A percentile compares a stretch with the other conserved stretches of the same genome.
Conservation (phyloP, 1,139 yeast species). For the Saccharomycopsis phalli region DNA sequence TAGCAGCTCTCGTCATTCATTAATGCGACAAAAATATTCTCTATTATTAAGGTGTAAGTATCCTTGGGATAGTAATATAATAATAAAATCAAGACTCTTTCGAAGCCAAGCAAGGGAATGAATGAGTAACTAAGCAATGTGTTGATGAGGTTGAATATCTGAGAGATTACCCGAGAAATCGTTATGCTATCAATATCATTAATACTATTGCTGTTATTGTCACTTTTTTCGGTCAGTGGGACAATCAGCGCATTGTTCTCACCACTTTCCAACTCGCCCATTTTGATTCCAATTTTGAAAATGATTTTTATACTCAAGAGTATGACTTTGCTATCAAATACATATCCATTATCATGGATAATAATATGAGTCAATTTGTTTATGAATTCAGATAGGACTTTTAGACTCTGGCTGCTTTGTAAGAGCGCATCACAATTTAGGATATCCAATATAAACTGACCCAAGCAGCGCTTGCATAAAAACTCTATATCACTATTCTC, state of each 20-base stretch:
- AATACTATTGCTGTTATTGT: no score
- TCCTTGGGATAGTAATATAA: slow-evolving; percentile 10
- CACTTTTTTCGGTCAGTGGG: no score
- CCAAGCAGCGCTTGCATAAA: slow-evolving; percentile 7
- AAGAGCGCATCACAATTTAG: slow-evolving; percentile 13
- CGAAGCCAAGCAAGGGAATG: slow-evolving; percentile 12
- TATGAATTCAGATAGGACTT: slow-evolving; percentile 8
- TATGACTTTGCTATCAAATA: slow-evolving; percentile 11
- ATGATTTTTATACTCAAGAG: slow-evolving; percentile 5
- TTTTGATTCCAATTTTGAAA: slow-evolving; percentile 7
- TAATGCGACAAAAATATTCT: slow-evolving; percentile 12
- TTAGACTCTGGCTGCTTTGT: slow-evolving; percentile 1
- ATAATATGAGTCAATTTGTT: slow-evolving; percentile 8
- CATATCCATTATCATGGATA: slow-evolving; percentile 1
- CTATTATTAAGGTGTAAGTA: slow-evolving; percentile 5
- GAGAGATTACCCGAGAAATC: slow-evolving; percentile 7
- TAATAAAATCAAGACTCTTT: slow-evolving; percentile 10
- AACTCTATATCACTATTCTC: slow-evolving; percentile 8
- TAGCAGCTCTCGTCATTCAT: slow-evolving; percentile 11
- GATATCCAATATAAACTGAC: slow-evolving; percentile 12
- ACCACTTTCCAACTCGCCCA: slow-evolving; percentile 4
- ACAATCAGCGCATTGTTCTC: no score
- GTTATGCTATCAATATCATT: no score
- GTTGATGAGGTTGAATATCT: slow-evolving; percentile 17
- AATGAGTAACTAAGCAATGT: slow-evolving; percentile 9